phyloP scores from a whole-genome alignment of 257 asterid species.

The Ballota nigra region DNA sequence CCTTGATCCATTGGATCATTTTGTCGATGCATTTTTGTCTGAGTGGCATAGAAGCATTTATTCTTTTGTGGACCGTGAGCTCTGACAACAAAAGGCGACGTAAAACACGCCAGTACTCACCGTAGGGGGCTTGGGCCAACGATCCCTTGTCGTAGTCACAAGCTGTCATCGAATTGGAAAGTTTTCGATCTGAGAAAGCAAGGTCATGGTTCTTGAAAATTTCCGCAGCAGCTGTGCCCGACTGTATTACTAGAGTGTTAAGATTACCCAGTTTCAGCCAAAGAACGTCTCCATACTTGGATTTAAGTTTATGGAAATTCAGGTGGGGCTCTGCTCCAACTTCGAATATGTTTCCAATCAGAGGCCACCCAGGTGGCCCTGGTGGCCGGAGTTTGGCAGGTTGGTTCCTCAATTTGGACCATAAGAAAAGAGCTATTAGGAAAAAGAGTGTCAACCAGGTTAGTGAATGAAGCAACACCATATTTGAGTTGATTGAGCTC shows the following conservation, averaged over 20 bases:
- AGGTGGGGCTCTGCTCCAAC: conserved; percentile 35
- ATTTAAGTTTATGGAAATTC: conserved; percentile 18
- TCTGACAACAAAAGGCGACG: conserved; percentile 33
- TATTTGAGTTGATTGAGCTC: conserved; percentile 9
- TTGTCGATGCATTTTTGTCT: conserved; percentile 30
- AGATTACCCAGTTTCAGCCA: conserved; percentile 39
- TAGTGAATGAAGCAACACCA: conserved; percentile 16
- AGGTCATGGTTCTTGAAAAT: conserved; percentile 45
- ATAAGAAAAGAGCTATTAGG: background rate
- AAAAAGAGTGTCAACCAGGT: conserved; percentile 12
- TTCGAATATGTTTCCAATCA: conserved; percentile 41
- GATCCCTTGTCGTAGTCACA: conserved; percentile 34
- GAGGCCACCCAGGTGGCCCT: conserved; percentile 43
- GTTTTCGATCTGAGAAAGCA: conserved; percentile 28
- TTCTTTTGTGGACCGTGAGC: conserved; percentile 32
- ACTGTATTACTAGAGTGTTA: conserved; percentile 29
- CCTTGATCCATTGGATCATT: conserved; percentile 33
- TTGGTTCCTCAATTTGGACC: background rate
- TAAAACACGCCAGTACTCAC: conserved; percentile 35
- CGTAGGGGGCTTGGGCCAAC: conserved; percentile 22
- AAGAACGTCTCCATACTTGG: conserved; percentile 36
- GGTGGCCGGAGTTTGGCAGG: conserved; percentile 29
- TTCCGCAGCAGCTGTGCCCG: conserved; percentile 36
- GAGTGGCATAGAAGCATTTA: conserved; percentile 20
- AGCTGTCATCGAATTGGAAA: conserved; percentile 25